These are phyloP conservation scores for Strigomonas galati DNA, from an alignment of 208 protist species.

Conservation along the genomic window DNA sequence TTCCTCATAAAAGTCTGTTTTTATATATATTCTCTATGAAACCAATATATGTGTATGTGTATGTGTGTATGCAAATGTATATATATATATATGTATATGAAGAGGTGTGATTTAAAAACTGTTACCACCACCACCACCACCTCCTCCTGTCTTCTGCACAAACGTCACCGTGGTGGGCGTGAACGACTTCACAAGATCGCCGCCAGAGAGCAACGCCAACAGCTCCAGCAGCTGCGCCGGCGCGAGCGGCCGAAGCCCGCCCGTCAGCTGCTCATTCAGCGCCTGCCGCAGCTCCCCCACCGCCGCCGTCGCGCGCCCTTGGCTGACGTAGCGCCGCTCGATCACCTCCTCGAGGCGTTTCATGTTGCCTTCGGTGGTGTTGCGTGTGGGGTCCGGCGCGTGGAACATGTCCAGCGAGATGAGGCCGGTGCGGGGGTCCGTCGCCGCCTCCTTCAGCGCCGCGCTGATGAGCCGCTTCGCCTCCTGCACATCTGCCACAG, in stretches of 20 bases:
- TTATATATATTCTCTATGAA: no score
- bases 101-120: not conserved
- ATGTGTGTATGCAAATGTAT: not conserved
- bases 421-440: slow-evolving; percentile 82
- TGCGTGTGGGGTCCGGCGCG: slow-evolving; percentile 71
- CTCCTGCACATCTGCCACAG: slow-evolving; percentile 82
- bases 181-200: slow-evolving; percentile 73
- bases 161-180: slow-evolving; percentile 63
- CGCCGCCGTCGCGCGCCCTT: slow-evolving; percentile 33
- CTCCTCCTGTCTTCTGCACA: slow-evolving; percentile 9
- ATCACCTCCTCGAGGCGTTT: slow-evolving; percentile 66
- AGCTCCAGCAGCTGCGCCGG: slow-evolving; percentile 79
- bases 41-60: no score
- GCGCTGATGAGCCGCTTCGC: slow-evolving; percentile 88
- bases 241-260: slow-evolving; percentile 48
- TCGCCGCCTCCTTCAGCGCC: slow-evolving; percentile 86
- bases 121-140: not conserved
- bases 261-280: slow-evolving; percentile 63
- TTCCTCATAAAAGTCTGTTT: no score
- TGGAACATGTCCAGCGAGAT: slow-evolving; percentile 91
- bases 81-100: not conserved
- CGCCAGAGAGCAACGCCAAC: slow-evolving; percentile 69
- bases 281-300: slow-evolving; percentile 65
- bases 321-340: slow-evolving; percentile 40
- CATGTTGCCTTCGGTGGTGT: slow-evolving; percentile 83